phyloP scores from a whole-genome alignment of 345 rosid species.

The Syzygium oleosum region DNA sequence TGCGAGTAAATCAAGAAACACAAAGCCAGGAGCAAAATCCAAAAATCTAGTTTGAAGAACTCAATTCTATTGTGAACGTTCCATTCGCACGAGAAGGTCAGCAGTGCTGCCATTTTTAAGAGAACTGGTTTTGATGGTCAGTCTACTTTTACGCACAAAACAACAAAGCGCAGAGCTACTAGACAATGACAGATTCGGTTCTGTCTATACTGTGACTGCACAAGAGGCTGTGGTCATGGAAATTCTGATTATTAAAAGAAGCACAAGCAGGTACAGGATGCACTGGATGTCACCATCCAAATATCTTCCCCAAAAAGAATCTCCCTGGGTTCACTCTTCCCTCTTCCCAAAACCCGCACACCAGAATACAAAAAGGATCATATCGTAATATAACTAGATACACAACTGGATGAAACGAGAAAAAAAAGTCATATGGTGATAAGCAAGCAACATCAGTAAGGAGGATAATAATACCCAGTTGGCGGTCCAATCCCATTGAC shows the following conservation, averaged over 20 bases:
- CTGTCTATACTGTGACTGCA: not conserved
- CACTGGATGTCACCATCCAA: not conserved
- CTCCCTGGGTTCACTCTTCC: not conserved
- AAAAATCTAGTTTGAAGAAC: not conserved
- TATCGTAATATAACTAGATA: not conserved
- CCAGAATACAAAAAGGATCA: not conserved
- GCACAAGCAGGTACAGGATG: not conserved
- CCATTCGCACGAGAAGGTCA: not conserved
- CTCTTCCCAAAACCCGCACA: not conserved
- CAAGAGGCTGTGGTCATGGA: not conserved
- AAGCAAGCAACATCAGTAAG: conserved; percentile 24
- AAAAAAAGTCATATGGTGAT: not conserved
- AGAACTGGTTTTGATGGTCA: not conserved
- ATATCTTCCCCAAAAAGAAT: not conserved
- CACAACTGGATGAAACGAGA: not conserved
- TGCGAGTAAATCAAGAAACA: not conserved
- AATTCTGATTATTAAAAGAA: not conserved
- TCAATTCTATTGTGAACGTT: not conserved
- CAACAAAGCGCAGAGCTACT: not conserved
- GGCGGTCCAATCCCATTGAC: conserved; percentile 32
- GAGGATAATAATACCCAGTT: conserved; percentile 38
- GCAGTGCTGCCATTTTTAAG: not conserved
- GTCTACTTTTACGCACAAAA: not conserved
- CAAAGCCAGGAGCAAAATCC: not conserved
- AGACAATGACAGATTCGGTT: not conserved